Evolutionary conservation across 495 filamentous ascomycete species (phyloP), one percentile per base, ranked within the genome.

Genomic region (Trichoderma reesei): DNA sequence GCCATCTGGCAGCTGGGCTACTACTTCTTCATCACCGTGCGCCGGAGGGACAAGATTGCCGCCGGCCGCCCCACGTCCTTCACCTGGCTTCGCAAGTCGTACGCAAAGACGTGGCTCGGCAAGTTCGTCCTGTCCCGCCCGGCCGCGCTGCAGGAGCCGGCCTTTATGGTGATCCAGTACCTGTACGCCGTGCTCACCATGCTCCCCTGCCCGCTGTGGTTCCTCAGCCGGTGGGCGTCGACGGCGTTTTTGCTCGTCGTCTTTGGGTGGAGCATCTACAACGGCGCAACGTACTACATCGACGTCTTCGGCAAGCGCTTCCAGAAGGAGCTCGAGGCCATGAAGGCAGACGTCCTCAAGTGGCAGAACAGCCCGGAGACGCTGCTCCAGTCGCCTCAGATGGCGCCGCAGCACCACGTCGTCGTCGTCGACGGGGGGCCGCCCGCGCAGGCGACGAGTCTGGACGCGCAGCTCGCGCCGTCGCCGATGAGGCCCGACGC

Each of bases 131-230:
- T 96, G 26, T 80, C 82, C 16, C 83, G 96, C 3, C 94, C 95
- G 2, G 75, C 83, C 3, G 67, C 74, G 6, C 75, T 96, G 51
- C 94, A 98, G 71, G 92, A 96, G 71, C 78, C 88, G 2, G 89
- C 90, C 5, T 98, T 97, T 75, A 98, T 98, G 94, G 63, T 90
- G 56, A 96, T 97, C 65, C 94, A 98, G 74, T 98, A 98, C 72
- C 46, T 73, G 0, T 98, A 97, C 68, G 95, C 95, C 10, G 79
- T 95, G 3, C 73, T 90, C 31, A 98, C 93, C 11, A 98, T 98
- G 89, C 76, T 96, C 16, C 95, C 94, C 0, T 96, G 90, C 68
- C 90, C 94, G 1, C 68, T 98, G 42, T 98, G 93, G 93, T 96
- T 98, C 75, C 94, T 90, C 81, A 92, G 86, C 71, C 84, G 88